Conservation (phyloP, 148 eudicot species). For the Hydrangea macrophylla region DNA sequence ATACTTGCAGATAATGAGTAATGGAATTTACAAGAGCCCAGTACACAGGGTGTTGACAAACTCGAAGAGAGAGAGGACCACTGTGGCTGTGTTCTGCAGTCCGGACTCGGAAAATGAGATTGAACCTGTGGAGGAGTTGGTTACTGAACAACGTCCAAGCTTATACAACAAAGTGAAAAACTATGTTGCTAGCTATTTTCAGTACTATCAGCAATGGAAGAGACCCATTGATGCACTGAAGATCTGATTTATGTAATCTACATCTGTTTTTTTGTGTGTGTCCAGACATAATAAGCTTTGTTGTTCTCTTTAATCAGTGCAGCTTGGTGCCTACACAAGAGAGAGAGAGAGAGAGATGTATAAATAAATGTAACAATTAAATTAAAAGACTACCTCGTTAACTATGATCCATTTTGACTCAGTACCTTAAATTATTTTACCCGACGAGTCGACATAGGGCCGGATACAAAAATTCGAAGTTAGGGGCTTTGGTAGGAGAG, state of each 20-base stretch:
- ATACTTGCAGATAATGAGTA: slow-evolving; percentile 55
- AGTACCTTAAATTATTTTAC: no score
- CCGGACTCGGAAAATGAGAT: slow-evolving; percentile 37
- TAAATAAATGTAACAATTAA: no score
- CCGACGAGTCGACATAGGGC: no score
- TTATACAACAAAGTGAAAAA: slow-evolving; percentile 29
- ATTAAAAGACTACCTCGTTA: no score
- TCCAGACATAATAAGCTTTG: no score
- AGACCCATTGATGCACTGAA: slow-evolving; percentile 41
- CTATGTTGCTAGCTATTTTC: slow-evolving; percentile 23
- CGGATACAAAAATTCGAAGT: no score
- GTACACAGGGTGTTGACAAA: slow-evolving; percentile 49
- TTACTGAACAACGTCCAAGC: slow-evolving; percentile 26
- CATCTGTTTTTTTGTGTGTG: no score
- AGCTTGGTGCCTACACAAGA: no score
- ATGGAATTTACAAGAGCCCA: slow-evolving; percentile 54
- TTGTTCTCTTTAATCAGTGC: no score
- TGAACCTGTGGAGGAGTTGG: slow-evolving; percentile 35
- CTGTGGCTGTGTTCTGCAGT: slow-evolving; percentile 38
- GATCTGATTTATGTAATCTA: slow-evolving; percentile 6
- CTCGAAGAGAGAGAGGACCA: slow-evolving; percentile 31
- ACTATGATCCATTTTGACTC: no score
- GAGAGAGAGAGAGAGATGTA: no score
- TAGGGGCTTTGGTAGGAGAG: no score
- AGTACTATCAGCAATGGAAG: slow-evolving; percentile 40